A percentile compares a stretch with the other conserved stretches of the same genome.
phyloP scores from a whole-genome alignment of 2,329 filamentous ascomycete genomes.

The Rasamsonia emersonii region DNA sequence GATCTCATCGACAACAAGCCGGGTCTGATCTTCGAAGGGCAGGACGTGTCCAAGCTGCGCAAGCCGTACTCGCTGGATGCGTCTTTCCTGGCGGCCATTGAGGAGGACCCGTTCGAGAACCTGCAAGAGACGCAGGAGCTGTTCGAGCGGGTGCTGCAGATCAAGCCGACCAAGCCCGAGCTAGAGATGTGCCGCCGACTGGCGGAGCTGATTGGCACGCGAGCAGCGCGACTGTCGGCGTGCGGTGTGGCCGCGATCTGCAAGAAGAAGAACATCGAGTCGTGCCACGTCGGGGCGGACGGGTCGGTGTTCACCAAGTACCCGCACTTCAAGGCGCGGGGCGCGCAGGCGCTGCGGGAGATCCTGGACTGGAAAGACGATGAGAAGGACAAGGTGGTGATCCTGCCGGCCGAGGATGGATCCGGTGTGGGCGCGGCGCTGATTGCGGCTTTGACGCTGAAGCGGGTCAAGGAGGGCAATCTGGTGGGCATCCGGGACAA shows the following conservation, averaged over 20 bases:
- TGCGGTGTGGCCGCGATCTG: constrained; percentile 94
- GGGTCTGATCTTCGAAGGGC: constrained; percentile 68
- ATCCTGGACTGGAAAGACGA: constrained; percentile 89
- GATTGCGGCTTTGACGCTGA: constrained; percentile 67
- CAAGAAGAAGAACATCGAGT: constrained; percentile 85
- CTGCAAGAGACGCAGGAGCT: constrained; percentile 78
- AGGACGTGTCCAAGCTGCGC: constrained; percentile 71
- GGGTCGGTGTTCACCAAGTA: constrained; percentile 99
- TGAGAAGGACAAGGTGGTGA: constrained; percentile 78
- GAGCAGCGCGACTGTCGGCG: constrained; percentile 82
- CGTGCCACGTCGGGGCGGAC: constrained; percentile 91
- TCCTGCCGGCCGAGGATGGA: constrained; percentile 87
- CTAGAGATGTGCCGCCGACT: constrained; percentile 82
- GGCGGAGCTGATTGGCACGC: constrained; percentile 88
- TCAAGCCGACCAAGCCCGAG: constrained; percentile 65
- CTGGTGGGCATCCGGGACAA: constrained; percentile 48
- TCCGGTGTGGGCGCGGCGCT: constrained; percentile 94
- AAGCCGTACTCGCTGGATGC: constrained; percentile 86
- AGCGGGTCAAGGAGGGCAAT: constrained; percentile 53
- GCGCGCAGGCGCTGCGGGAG: constrained; percentile 81
- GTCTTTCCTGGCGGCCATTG: constrained; percentile 85
- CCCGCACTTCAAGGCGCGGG: constrained; percentile 91
- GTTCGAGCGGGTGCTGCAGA: constrained; percentile 65
- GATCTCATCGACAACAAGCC: constrained; percentile 75
- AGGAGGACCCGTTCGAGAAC: constrained; percentile 95